A percentile compares a stretch with the other conserved stretches of the same genome.
phyloP scores from a whole-genome alignment of 768 basidiomycete genomes.

The Tylopilus intermedius region DNA sequence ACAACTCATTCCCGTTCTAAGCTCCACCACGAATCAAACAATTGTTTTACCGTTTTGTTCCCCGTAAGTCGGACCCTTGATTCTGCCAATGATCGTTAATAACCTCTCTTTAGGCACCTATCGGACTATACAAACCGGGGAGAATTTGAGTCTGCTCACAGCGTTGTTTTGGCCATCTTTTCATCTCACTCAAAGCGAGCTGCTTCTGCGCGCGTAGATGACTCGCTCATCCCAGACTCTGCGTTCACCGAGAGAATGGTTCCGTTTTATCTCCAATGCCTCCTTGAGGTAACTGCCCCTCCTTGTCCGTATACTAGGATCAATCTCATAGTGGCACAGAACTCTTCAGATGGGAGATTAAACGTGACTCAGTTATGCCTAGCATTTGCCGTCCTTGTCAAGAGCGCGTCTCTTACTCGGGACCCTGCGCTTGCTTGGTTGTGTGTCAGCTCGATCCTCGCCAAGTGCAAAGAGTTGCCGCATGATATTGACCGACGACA shows the following conservation, averaged over 20 bases:
- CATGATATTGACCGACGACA: slow-evolving; percentile 34
- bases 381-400: slow-evolving; percentile 69
- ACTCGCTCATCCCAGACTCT: slow-evolving; percentile 18
- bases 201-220: slow-evolving; percentile 2
- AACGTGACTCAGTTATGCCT: slow-evolving; percentile 63
- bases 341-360: slow-evolving; percentile 56
- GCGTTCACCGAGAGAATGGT: slow-evolving; percentile 53
- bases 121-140: slow-evolving; percentile 57
- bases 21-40: slow-evolving; percentile 46
- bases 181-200: slow-evolving; percentile 49
- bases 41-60: slow-evolving; percentile 57
- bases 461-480: slow-evolving; percentile 34
- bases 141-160: slow-evolving; percentile 84
- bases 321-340: slow-evolving; percentile 36
- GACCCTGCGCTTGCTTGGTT: slow-evolving; percentile 57
- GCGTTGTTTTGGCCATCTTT: slow-evolving; percentile 73
- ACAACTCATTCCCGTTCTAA: slow-evolving; percentile 65
- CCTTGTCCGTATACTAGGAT: background rate
- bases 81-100: background rate
- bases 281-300: slow-evolving; percentile 57
- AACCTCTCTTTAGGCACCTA: slow-evolving; percentile 46
- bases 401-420: slow-evolving; percentile 46
- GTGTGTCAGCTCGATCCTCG: slow-evolving; percentile 55
- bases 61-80: slow-evolving; percentile 46
- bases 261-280: slow-evolving; percentile 67